Percentiles rank a stretch among this genome's conserved stretches.
Conservation (phyloP, 208 protist species). For the Trypanosoma scelopori region DNA sequence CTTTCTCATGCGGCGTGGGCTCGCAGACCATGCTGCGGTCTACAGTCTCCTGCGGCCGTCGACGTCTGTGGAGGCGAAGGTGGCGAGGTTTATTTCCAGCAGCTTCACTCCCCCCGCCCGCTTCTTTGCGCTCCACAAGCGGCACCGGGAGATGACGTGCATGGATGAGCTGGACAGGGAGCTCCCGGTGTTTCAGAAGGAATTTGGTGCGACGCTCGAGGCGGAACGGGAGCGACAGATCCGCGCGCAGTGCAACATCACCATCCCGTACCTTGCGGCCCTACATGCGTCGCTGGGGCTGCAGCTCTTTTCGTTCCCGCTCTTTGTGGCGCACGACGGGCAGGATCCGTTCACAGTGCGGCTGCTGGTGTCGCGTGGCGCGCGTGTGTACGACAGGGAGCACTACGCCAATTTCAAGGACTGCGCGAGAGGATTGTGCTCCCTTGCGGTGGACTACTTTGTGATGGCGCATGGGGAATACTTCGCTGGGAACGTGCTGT, state of each 20-base stretch:
- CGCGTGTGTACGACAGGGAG: not conserved
- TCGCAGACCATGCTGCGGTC: slow-evolving; percentile 2
- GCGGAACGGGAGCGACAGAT: not conserved
- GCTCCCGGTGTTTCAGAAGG: not conserved
- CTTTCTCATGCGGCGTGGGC: not conserved
- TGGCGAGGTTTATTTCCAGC: not conserved
- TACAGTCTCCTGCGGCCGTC: slow-evolving; percentile 1
- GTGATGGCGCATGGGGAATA: not conserved
- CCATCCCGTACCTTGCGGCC: not conserved
- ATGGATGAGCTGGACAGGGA: not conserved
- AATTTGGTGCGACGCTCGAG: not conserved
- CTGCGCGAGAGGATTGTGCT: not conserved
- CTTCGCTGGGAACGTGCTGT: slow-evolving; percentile 1
- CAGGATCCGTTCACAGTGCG: not conserved
- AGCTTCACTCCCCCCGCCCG: not conserved
- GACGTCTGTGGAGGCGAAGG: not conserved
- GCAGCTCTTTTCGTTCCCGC: not conserved
- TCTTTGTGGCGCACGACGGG: slow-evolving; percentile 9
- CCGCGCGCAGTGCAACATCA: slow-evolving; percentile 9
- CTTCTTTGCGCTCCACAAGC: slow-evolving; percentile 4
- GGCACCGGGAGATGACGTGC: slow-evolving; percentile 1
- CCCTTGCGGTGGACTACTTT: slow-evolving; percentile 10
- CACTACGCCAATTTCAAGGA: not conserved
- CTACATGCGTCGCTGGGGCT: not conserved
- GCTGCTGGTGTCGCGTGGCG: not conserved